phyloP scores from a whole-genome alignment of 2,329 filamentous ascomycete genomes.

The Neonectria punicea region DNA sequence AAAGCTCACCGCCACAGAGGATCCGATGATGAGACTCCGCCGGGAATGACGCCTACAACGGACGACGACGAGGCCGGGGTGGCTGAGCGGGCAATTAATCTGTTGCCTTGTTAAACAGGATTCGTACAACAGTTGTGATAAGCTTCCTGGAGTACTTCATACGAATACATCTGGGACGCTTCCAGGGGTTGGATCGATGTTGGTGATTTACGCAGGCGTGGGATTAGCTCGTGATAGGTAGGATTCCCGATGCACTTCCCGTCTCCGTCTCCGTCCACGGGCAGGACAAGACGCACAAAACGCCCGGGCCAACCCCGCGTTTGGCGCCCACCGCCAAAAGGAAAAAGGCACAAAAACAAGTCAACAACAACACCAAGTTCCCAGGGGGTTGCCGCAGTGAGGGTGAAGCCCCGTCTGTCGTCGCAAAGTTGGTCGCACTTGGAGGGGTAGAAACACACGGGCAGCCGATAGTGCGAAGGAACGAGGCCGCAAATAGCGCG shows the following conservation, averaged over 20 bases:
- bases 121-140: not conserved
- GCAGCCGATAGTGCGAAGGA: not conserved
- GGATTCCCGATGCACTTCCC: not conserved
- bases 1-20: slow-evolving; percentile 21
- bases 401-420: slow-evolving; percentile 2
- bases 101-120: not conserved
- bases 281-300: slow-evolving; percentile 19
- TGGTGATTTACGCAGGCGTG: not conserved
- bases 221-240: not conserved
- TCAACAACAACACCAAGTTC: slow-evolving; percentile 15
- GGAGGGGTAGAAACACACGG: slow-evolving; percentile 8
- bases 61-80: slow-evolving; percentile 9
- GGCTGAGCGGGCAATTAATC: slow-evolving; percentile 11
- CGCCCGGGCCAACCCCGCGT: slow-evolving; percentile 39
- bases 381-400: slow-evolving; percentile 16
- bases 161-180: not conserved
- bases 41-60: slow-evolving; percentile 10
- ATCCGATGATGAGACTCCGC: slow-evolving; percentile 2
- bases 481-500: not conserved
- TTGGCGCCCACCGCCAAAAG: slow-evolving; percentile 36
- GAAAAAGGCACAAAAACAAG: slow-evolving; percentile 10
- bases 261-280: not conserved
- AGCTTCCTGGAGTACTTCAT: not conserved
- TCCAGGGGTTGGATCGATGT: slow-evolving; percentile 13
- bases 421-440: not conserved